Conservation (phyloP, 2,329 filamentous ascomycete genomes). For the Aspergillus awamori region DNA sequence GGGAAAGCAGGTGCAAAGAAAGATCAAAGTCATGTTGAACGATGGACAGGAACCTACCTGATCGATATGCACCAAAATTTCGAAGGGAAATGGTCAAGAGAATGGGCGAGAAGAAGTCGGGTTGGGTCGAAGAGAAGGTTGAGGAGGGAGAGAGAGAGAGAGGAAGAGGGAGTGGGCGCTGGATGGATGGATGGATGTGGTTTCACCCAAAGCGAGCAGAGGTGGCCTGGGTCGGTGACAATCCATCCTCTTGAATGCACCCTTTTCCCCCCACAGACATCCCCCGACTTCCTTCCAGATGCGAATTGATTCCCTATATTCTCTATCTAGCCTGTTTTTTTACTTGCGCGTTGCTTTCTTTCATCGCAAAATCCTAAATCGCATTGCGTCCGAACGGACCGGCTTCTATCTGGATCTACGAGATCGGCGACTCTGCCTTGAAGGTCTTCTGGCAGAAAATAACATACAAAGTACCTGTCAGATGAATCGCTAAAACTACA, state of each 20-base stretch:
- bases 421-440: neutral
- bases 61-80: conserved; percentile 11
- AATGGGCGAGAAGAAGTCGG: conserved; percentile 13
- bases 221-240: conserved; percentile 23
- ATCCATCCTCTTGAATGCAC: conserved; percentile 10
- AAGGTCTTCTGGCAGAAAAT: neutral
- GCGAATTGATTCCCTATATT: conserved; percentile 3
- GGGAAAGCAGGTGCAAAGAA: neutral
- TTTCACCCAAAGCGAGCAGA: conserved; percentile 47
- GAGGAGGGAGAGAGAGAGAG: conserved; percentile 16
- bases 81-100: conserved; percentile 10
- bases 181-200: conserved; percentile 26
- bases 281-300: neutral
- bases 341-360: conserved; percentile 14
- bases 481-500: conserved; percentile 3
- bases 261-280: conserved; percentile 5
- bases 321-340: neutral
- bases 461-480: neutral
- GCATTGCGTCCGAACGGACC: conserved; percentile 12
- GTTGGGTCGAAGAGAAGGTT: conserved; percentile 19
- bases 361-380: conserved; percentile 20
- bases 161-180: conserved; percentile 20
- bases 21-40: neutral
- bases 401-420: conserved; percentile 1
- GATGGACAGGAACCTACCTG: conserved; percentile 17